These are phyloP conservation scores for Malassezia nana DNA, from an alignment of 1,284 basidiomycete species.

Conservation along the genomic window DNA sequence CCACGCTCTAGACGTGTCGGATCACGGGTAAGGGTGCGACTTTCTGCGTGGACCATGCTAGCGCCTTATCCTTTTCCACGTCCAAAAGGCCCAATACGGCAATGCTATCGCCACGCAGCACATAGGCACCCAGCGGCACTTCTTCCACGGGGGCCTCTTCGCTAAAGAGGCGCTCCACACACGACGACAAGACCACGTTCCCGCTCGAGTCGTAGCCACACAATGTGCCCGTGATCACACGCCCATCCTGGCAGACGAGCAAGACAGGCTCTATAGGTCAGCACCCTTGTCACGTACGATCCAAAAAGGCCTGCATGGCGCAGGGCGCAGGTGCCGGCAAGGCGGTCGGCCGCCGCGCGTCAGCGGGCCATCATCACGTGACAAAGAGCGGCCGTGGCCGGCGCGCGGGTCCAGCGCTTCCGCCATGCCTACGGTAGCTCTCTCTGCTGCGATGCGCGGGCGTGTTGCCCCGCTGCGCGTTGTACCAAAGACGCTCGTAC, in stretches of 20 bases:
- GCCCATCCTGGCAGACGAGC: conserved; percentile 79
- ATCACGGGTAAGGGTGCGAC: conserved; percentile 68
- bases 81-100: conserved; percentile 82
- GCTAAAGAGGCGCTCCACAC: conserved; percentile 42
- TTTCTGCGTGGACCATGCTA: conserved; percentile 67
- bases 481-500: not conserved
- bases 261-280: conserved; percentile 61
- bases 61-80: conserved; percentile 65
- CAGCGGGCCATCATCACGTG: conserved; percentile 4
- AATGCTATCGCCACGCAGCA: conserved; percentile 97
- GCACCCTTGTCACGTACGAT: conserved; percentile 8
- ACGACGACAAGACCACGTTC: conserved; percentile 35
- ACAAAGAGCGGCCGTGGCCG: not conserved
- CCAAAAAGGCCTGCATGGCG: conserved; percentile 19
- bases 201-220: conserved; percentile 37
- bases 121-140: conserved; percentile 85
- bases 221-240: conserved; percentile 56
- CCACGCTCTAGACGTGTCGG: conserved; percentile 20
- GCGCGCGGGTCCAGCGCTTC: not conserved
- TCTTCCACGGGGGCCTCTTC: conserved; percentile 82
- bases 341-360: not conserved
- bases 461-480: not conserved
- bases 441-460: conserved; percentile 1
- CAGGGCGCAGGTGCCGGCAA: conserved; percentile 6
- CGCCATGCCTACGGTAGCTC: not conserved